These are phyloP conservation scores for Dactylis glomerata DNA, from an alignment of 176 grass and related monocot genomes.

Conservation along the genomic window DNA sequence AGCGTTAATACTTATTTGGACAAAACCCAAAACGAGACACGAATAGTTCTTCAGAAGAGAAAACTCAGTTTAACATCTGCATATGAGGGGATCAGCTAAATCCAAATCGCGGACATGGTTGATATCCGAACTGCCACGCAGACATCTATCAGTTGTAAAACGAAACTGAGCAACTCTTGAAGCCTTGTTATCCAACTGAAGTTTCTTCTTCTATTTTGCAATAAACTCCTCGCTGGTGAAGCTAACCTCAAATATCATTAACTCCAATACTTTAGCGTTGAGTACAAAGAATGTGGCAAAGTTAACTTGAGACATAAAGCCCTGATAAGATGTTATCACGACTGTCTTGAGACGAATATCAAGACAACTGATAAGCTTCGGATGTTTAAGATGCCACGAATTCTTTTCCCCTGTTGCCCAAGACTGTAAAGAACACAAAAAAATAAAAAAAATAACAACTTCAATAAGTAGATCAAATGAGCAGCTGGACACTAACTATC, in stretches of 20 bases:
- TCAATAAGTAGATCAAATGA: background rate
- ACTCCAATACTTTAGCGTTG: background rate
- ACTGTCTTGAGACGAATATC: background rate
- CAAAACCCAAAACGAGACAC: background rate
- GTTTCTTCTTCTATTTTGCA: background rate
- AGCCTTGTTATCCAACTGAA: background rate
- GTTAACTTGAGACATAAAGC: background rate
- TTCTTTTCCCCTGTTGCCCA: background rate
- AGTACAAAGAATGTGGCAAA: constrained; percentile 5
- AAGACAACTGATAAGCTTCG: background rate
- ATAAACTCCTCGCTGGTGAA: background rate
- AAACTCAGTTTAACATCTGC: background rate
- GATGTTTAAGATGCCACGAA: background rate
- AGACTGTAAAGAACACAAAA: background rate
- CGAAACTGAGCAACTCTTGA: background rate
- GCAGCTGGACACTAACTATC: background rate
- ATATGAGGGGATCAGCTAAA: background rate
- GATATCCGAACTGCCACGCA: background rate
- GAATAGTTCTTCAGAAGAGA: background rate
- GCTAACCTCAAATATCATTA: background rate
- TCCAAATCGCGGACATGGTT: background rate
- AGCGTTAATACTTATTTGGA: background rate
- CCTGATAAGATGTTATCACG: background rate
- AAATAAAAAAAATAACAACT: background rate
- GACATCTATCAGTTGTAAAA: background rate